Conservation (phyloP, 805 yeast genomes). For the Hemisphaericaspora nanyangensis region DNA sequence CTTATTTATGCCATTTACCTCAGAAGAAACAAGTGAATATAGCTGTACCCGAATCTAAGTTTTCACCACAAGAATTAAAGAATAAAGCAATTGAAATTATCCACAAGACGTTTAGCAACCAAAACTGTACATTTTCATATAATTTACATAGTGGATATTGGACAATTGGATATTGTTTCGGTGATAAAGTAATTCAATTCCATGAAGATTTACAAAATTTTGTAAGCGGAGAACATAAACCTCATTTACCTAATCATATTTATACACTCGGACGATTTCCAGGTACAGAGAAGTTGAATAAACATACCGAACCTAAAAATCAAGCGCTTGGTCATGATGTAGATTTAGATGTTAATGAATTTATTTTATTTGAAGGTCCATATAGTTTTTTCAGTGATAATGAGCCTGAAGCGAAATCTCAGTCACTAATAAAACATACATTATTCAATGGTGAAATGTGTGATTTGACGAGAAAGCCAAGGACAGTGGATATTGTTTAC, state of each 20-base stretch:
- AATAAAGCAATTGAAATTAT: constrained; percentile 15
- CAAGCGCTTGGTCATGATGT: constrained; percentile 18
- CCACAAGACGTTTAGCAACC: constrained; percentile 14
- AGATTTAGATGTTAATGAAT: constrained; percentile 17
- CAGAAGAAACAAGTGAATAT: constrained; percentile 1
- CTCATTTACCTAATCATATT: constrained; percentile 28
- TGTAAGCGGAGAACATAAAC: constrained; percentile 25
- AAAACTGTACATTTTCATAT: constrained; percentile 21
- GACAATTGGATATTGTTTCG: constrained; percentile 51
- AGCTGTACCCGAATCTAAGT: background rate
- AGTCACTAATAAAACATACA: constrained; percentile 35
- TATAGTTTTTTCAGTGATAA: constrained; percentile 17
- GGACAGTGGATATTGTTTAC: constrained; percentile 54
- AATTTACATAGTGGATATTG: constrained; percentile 44
- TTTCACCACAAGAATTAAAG: constrained; percentile 11
- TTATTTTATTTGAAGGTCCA: constrained; percentile 27
- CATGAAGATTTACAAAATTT: constrained; percentile 30
- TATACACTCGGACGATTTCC: constrained; percentile 36
- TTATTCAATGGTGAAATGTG: constrained; percentile 51
- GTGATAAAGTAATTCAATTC: constrained; percentile 46
- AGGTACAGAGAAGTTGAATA: constrained; percentile 14
- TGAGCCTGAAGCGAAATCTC: constrained; percentile 13
- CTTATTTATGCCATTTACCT: constrained; percentile 23
- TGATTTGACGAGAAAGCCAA: constrained; percentile 50
- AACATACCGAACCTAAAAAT: constrained; percentile 13